Percentiles rank a stretch among this genome's conserved stretches.
Conservation (phyloP, 1,139 yeast genomes). For the Yamadazyma siamensis region DNA sequence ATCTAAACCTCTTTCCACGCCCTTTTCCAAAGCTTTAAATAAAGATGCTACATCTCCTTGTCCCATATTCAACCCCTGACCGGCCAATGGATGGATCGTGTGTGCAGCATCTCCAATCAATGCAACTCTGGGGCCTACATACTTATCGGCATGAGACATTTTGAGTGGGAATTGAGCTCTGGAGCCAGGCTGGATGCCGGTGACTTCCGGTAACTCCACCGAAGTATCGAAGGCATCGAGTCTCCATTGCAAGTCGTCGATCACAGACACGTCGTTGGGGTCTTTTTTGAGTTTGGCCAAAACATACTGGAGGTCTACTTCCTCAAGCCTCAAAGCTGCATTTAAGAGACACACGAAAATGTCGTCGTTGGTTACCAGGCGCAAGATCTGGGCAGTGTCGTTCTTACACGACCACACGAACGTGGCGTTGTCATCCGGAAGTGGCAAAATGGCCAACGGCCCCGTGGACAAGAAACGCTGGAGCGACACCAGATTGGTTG, state of each 20-base stretch:
- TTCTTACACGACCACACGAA: conserved; percentile 92
- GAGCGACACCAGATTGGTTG: conserved; percentile 76
- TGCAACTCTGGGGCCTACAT: conserved; percentile 80
- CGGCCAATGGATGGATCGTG: conserved; percentile 95
- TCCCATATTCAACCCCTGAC: conserved; percentile 99
- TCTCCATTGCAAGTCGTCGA: conserved; percentile 75
- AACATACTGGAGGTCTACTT: conserved; percentile 39
- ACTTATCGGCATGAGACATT: conserved; percentile 86
- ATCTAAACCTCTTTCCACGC: conserved; percentile 77
- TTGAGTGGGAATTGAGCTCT: conserved; percentile 89
- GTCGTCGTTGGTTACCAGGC: conserved; percentile 50
- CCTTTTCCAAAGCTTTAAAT: conserved; percentile 65
- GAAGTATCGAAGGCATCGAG: conserved; percentile 37
- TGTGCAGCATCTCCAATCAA: conserved; percentile 98
- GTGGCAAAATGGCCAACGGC: conserved; percentile 86
- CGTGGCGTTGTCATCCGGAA: conserved; percentile 82
- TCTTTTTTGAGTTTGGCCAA: conserved; percentile 28
- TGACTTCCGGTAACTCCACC: conserved; percentile 65
- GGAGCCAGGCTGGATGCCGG: conserved; percentile 54
- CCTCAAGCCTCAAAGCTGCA: conserved; percentile 76
- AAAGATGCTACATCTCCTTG: conserved; percentile 83
- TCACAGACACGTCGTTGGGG: conserved; percentile 46
- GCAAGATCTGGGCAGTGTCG: conserved; percentile 61
- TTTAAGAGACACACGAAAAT: conserved; percentile 72
- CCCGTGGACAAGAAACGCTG: conserved; percentile 91